Conservation (phyloP, 2,329 filamentous ascomycete genomes). For the Fusarium goolgardi region DNA sequence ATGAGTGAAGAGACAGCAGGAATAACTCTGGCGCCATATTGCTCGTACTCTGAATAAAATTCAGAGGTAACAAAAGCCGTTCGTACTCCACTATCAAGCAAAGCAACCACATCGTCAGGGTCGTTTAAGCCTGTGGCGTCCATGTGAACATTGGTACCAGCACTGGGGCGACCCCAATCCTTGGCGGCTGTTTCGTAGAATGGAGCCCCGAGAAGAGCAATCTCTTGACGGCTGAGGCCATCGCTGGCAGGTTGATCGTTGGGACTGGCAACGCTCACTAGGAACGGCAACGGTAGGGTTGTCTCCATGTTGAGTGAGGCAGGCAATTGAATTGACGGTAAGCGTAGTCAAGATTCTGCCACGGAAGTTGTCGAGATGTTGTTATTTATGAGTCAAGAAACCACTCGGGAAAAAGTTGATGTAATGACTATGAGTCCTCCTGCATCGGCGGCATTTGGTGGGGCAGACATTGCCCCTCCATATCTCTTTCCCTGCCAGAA, state of each 20-base stretch:
- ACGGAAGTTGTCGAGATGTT: constrained; percentile 12
- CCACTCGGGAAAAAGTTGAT: constrained; percentile 42
- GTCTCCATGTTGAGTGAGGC: constrained; percentile 66
- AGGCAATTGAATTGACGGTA: constrained; percentile 20
- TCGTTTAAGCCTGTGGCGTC: constrained; percentile 78
- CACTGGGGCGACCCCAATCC: constrained; percentile 61
- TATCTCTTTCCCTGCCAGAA: constrained; percentile 33
- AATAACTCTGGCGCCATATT: constrained; percentile 68
- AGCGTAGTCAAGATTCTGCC: not conserved
- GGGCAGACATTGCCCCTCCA: constrained; percentile 47
- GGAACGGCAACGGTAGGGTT: constrained; percentile 71
- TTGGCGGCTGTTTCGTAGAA: constrained; percentile 67
- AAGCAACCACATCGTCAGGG: constrained; percentile 77
- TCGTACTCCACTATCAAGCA: constrained; percentile 86
- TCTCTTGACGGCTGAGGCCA: constrained; percentile 67
- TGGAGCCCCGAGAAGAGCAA: constrained; percentile 68
- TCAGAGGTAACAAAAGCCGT: constrained; percentile 83
- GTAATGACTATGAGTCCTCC: constrained; percentile 45
- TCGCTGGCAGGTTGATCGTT: constrained; percentile 61
- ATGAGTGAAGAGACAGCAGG: constrained; percentile 62
- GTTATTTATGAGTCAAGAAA: constrained; percentile 43
- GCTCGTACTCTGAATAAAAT: constrained; percentile 70
- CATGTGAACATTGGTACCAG: constrained; percentile 74
- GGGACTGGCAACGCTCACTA: constrained; percentile 67
- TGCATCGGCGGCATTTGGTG: constrained; percentile 48